Evolutionary conservation across 805 yeast species (phyloP), one percentile per base, ranked within the genome.

Genomic region (Candida dendrica): DNA sequence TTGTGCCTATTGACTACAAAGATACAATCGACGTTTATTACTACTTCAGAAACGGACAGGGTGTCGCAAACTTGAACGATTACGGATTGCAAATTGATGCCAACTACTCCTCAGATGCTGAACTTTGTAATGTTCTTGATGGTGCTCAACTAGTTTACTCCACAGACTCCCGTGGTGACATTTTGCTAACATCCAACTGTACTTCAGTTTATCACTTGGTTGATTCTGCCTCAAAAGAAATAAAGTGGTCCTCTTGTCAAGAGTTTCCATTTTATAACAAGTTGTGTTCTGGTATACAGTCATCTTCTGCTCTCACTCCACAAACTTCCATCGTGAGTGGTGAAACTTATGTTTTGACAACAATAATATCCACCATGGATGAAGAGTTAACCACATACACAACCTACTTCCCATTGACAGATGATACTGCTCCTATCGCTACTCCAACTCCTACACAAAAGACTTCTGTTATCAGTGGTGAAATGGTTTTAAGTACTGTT

Each of bases 181-280:
- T 44, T 6, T 43, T 55, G 17, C 39, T 55, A 34, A 49, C 59
- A 4, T 31, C 55, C 20, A 49, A 55, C 48, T 55, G 60, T 41
- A 47, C 38, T 40, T 42, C 49, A 36, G 56, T 55, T 24, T 54
- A 45, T 44, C 39, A 39, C 36, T 36, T 55, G 34, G 53, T 47
- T 26, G 49, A 49, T 19, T 10, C 43, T 6, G 40, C 43, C 4
- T 37, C 34, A 13, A 34, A 45, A 17, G 39, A 35, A 4, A 39
- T 55, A 24, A 45, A 46, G 15, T 55, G 60, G 60, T 27, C 39
- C 8, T 36, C 49, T 9, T 55, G 60, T 46, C 43, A 40, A 16
- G 60, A 55, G 39, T 55, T 48, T 47, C 50, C 59, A 43, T 50
- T 52, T 49, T 50, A 44, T 38, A 41, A 46, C 32, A 16, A 45